Evolutionary conservation across 805 yeast species (phyloP).

Genomic region (Kodamaea leandrae): DNA sequence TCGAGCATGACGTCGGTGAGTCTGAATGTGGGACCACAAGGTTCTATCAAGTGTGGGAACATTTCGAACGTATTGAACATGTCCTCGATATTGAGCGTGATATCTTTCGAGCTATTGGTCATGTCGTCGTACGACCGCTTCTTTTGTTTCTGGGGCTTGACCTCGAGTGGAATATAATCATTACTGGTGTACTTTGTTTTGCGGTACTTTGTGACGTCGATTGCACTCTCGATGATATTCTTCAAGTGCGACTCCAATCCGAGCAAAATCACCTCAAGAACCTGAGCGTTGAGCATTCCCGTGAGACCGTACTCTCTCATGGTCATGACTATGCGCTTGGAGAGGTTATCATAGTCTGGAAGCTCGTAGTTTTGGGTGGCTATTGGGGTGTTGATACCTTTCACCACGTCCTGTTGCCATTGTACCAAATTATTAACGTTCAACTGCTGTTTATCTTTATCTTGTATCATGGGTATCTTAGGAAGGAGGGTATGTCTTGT

Average conservation of each 20-base stretch:
- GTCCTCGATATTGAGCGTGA: conserved; percentile 63
- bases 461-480: conserved; percentile 73
- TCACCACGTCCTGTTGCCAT: conserved; percentile 91
- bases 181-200: conserved; percentile 43
- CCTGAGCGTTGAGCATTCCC: conserved; percentile 74
- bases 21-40: conserved; percentile 57
- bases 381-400: conserved; percentile 78
- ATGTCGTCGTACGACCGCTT: conserved; percentile 21
- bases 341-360: conserved; percentile 73
- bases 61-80: conserved; percentile 60
- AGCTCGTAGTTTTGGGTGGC: conserved; percentile 74
- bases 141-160: conserved; percentile 14
- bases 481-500: conserved; percentile 76
- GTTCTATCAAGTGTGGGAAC: conserved; percentile 67
- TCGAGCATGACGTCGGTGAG: conserved; percentile 38
- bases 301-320: conserved; percentile 88
- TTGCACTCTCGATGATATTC: conserved; percentile 66
- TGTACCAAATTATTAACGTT: conserved; percentile 57
- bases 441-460: conserved; percentile 42
- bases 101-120: conserved; percentile 16
- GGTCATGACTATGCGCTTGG: conserved; percentile 70
- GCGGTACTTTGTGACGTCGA: conserved; percentile 68
- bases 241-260: conserved; percentile 83
- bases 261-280: conserved; percentile 71
- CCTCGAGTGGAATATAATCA: conserved; percentile 27